phyloP scores from a whole-genome alignment of 345 rosid species.

The Sonneratia alba region DNA sequence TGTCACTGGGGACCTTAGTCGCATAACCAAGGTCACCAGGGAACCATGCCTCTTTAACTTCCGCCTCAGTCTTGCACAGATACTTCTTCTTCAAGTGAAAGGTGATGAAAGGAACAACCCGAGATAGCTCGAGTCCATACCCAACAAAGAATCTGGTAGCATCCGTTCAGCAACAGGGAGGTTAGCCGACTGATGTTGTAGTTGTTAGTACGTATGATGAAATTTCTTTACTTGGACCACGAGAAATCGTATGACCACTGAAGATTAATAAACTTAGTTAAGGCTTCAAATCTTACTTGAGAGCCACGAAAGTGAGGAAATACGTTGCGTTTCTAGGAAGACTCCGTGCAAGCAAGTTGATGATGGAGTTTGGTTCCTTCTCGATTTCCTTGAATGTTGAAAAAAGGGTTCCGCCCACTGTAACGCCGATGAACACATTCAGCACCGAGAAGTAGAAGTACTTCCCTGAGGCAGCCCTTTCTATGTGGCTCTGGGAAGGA shows the following conservation, averaged over 20 bases:
- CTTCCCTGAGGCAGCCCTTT: conserved; percentile 83
- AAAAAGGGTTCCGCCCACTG: conserved; percentile 61
- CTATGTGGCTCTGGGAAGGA: conserved; percentile 56
- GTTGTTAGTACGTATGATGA: too few species aligned
- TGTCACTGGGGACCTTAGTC: conserved; percentile 64
- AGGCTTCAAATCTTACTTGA: conserved; percentile 40
- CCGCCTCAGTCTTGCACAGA: conserved; percentile 84
- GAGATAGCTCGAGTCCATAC: conserved; percentile 83
- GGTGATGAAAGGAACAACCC: conserved; percentile 64
- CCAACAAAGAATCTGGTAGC: conserved; percentile 69
- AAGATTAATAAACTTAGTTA: too few species aligned
- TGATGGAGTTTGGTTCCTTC: conserved; percentile 27
- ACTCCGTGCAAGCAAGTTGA: conserved; percentile 42
- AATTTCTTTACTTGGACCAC: too few species aligned
- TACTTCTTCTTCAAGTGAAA: conserved; percentile 81
- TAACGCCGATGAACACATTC: conserved; percentile 85
- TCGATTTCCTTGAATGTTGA: conserved; percentile 37
- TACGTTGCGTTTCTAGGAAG: conserved; percentile 83
- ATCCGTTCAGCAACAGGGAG: not conserved
- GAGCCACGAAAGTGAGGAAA: conserved; percentile 83
- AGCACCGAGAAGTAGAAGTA: conserved; percentile 68
- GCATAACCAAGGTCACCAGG: conserved; percentile 66
- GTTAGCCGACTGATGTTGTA: not conserved
- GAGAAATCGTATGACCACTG: too few species aligned
- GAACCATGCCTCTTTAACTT: conserved; percentile 69